phyloP scores from a whole-genome alignment of 352 stramenopile species.

The Pythium scleroteichum region DNA sequence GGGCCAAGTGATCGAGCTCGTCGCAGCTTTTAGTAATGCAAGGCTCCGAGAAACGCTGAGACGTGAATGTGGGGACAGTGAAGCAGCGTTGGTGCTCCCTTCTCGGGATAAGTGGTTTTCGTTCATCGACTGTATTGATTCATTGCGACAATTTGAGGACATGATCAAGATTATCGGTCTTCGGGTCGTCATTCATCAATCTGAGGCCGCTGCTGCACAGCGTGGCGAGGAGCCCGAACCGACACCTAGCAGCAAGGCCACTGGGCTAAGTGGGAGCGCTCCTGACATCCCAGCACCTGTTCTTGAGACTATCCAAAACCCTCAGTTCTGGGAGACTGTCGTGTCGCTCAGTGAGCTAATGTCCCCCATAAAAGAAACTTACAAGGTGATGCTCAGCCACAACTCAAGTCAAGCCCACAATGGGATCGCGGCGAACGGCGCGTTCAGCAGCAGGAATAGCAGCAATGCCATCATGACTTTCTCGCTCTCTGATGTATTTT shows the following conservation, averaged over 20 bases:
- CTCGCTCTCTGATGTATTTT: conserved; percentile 68
- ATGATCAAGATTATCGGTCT: conserved; percentile 83
- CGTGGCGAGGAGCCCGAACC: conserved; percentile 5
- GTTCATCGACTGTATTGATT: conserved; percentile 82
- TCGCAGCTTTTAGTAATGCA: conserved; percentile 62
- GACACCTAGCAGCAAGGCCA: conserved; percentile 33
- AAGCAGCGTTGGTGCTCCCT: conserved; percentile 53
- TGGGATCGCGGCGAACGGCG: neutral
- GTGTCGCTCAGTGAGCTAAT: conserved; percentile 76
- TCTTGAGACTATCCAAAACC: conserved; percentile 59
- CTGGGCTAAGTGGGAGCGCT: conserved; percentile 21
- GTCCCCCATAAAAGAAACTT: conserved; percentile 76
- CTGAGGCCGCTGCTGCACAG: conserved; percentile 10
- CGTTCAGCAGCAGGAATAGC: neutral
- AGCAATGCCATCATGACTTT: conserved; percentile 34
- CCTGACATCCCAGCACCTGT: conserved; percentile 23
- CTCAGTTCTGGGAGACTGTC: conserved; percentile 75
- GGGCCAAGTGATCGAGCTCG: conserved; percentile 67
- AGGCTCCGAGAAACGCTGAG: conserved; percentile 56
- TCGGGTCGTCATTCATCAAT: conserved; percentile 23
- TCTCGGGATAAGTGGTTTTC: conserved; percentile 60
- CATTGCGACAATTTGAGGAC: conserved; percentile 76
- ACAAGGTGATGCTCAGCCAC: conserved; percentile 59
- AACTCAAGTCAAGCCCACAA: neutral
- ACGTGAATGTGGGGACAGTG: conserved; percentile 65